These are phyloP conservation scores for Closterium sp. DNA, from an alignment of 139 green algal genomes.

Conservation along the genomic window DNA sequence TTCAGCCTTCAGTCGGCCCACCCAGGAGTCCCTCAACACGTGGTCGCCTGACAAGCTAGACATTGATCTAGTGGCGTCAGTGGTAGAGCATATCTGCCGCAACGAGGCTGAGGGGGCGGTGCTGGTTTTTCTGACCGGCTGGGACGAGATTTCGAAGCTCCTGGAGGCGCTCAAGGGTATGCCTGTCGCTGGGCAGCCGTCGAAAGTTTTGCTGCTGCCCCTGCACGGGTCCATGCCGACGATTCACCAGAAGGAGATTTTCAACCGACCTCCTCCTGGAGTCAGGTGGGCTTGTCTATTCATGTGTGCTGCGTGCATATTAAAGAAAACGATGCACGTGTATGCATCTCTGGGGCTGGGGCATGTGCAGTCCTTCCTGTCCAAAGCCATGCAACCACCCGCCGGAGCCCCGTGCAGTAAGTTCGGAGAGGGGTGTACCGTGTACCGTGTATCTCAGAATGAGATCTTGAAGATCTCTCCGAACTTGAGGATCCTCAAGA, in stretches of 20 bases:
- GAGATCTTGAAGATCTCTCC: no score
- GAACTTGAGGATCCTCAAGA: no score
- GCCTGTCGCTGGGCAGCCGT: constrained; percentile 15
- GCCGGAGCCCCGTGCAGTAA: constrained; percentile 1
- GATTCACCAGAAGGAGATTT: constrained; percentile 53
- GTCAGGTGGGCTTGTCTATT: constrained; percentile 32
- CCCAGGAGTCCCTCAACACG: constrained; percentile 6
- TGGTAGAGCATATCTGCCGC: neutral
- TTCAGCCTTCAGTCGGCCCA: neutral
- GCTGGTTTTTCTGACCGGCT: constrained; percentile 61
- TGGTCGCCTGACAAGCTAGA: constrained; percentile 35
- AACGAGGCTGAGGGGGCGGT: constrained; percentile 38
- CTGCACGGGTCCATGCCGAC: constrained; percentile 58
- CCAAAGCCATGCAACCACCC: constrained; percentile 22
- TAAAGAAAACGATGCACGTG: no score
- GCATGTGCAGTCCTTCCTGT: constrained; percentile 19
- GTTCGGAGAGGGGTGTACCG: no score
- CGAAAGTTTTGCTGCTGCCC: constrained; percentile 41
- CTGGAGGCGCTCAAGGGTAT: constrained; percentile 27
- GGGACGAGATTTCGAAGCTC: constrained; percentile 60
- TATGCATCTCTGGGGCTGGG: constrained; percentile 52
- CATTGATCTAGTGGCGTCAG: constrained; percentile 21
- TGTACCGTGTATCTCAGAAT: no score
- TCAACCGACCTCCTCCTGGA: constrained; percentile 45
- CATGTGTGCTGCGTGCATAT: no score